These are phyloP conservation scores for Pyrenophora teres DNA, from an alignment of 2,329 filamentous ascomycete species.

Conservation along the genomic window DNA sequence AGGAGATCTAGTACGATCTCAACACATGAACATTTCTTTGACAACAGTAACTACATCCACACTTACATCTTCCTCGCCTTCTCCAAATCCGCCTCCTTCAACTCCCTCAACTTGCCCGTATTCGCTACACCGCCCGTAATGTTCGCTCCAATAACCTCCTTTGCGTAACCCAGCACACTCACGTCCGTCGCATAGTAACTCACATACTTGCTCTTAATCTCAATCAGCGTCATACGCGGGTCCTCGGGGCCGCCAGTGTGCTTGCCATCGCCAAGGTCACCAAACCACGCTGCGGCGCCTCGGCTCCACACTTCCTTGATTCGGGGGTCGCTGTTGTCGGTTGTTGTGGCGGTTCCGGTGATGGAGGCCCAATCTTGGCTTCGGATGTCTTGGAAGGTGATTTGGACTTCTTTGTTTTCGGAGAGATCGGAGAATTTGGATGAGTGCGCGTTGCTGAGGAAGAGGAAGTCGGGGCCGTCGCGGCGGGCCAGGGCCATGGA, in stretches of 20 bases:
- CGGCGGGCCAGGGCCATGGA: conserved; percentile 63
- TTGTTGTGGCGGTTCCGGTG: conserved; percentile 50
- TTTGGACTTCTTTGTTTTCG: conserved; percentile 49
- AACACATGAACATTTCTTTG: no score
- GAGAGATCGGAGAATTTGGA: conserved; percentile 55
- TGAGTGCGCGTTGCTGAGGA: conserved; percentile 55
- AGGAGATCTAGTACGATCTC: no score
- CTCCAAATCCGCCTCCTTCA: conserved; percentile 57
- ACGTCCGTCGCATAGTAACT: conserved; percentile 48
- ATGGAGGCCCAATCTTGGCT: conserved; percentile 56
- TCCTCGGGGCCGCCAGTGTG: conserved; percentile 54
- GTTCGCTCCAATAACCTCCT: conserved; percentile 48
- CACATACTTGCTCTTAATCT: conserved; percentile 48
- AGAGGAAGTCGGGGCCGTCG: conserved; percentile 56
- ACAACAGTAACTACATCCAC: conserved; percentile 21
- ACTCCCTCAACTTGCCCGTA: conserved; percentile 50
- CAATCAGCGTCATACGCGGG: conserved; percentile 52
- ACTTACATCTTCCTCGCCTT: conserved; percentile 37
- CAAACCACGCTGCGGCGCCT: conserved; percentile 54
- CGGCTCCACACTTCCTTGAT: conserved; percentile 55
- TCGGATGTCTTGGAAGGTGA: conserved; percentile 54
- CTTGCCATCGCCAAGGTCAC: conserved; percentile 56
- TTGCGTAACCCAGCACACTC: conserved; percentile 44
- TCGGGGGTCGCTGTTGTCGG: conserved; percentile 52
- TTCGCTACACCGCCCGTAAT: conserved; percentile 48